These are phyloP conservation scores for Silene vulgaris DNA, from an alignment of 179 eudicot genomes.

Conservation along the genomic window DNA sequence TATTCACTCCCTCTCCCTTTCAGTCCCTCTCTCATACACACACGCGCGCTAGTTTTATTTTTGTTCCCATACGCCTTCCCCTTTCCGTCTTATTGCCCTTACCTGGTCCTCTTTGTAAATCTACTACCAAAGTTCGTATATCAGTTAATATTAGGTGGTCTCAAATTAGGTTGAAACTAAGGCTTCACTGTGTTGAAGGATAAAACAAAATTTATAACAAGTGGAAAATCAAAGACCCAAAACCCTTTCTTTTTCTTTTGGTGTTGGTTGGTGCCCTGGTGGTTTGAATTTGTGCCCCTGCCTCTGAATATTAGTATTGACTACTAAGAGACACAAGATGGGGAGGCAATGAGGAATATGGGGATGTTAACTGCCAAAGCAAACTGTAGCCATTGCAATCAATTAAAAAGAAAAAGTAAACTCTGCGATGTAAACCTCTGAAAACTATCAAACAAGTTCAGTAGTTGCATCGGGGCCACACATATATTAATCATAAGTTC, in stretches of 20 bases:
- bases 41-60: neutral
- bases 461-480: conserved; percentile 6
- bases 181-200: neutral
- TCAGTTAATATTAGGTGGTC: too few species aligned
- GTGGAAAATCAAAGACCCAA: neutral
- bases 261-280: neutral
- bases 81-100: neutral
- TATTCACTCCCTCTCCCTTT: too few species aligned
- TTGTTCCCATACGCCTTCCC: neutral
- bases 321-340: neutral
- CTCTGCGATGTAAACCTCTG: too few species aligned
- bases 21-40: too few species aligned
- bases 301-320: too few species aligned
- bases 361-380: neutral
- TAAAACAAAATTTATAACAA: neutral
- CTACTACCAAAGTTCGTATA: neutral
- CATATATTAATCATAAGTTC: conserved; percentile 3
- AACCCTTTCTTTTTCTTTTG: neutral
- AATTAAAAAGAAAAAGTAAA: too few species aligned
- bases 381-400: neutral
- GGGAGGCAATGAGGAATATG: neutral
- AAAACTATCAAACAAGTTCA: too few species aligned
- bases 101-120: neutral
- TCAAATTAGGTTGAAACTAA: neutral
- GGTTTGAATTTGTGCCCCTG: too few species aligned